phyloP scores from a whole-genome alignment of 257 asterid species.

The Coffea eugenioides region DNA sequence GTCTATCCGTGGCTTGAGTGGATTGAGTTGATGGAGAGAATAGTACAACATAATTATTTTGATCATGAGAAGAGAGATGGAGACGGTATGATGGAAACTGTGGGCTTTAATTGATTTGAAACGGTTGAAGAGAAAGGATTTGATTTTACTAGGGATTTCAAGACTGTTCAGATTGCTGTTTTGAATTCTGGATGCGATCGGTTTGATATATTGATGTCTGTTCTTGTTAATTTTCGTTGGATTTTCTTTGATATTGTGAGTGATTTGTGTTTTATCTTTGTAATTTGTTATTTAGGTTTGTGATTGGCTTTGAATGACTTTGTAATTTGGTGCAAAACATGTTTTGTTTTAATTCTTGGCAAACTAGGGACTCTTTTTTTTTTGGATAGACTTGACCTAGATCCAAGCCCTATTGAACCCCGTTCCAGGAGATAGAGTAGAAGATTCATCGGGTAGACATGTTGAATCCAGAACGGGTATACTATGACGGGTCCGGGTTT shows the following conservation, averaged over 20 bases:
- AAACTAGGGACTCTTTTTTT: too few species aligned
- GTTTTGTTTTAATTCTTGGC: too few species aligned
- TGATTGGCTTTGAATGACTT: too few species aligned
- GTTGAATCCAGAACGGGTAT: too few species aligned
- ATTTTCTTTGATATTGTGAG: background rate
- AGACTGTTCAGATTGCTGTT: conserved; percentile 69
- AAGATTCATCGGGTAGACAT: too few species aligned
- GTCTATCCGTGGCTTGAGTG: conserved; percentile 97
- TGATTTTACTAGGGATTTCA: conserved; percentile 74
- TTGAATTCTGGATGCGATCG: conserved; percentile 82
- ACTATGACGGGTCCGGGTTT: too few species aligned
- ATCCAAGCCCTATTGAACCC: too few species aligned
- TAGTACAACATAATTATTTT: conserved; percentile 88
- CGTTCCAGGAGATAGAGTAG: too few species aligned
- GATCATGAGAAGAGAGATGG: conserved; percentile 89
- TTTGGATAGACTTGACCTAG: too few species aligned
- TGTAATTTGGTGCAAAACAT: too few species aligned
- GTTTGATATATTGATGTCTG: conserved; percentile 83
- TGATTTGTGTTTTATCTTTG: too few species aligned
- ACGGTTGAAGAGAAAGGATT: conserved; percentile 40
- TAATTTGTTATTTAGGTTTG: too few species aligned
- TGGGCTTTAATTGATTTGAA: conserved; percentile 57
- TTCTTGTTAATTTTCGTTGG: background rate
- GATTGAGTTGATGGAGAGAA: conserved; percentile 89
- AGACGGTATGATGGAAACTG: conserved; percentile 70